These are phyloP conservation scores for Pisolithus orientalis DNA, from an alignment of 768 basidiomycete genomes.

Conservation along the genomic window DNA sequence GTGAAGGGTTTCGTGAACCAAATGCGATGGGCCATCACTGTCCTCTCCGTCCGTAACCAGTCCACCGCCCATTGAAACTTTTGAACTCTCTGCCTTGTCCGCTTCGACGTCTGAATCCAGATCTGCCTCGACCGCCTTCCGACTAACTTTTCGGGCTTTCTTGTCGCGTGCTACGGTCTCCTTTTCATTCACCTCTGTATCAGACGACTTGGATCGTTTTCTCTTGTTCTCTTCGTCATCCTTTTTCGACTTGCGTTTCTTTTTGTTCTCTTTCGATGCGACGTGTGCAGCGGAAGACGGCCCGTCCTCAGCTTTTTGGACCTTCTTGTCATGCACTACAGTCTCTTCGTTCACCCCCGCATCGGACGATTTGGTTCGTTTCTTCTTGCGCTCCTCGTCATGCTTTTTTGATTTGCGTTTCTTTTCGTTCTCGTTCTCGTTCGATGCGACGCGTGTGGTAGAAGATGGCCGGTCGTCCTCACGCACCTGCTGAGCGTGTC, in stretches of 20 bases:
- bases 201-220: slow-evolving; percentile 15
- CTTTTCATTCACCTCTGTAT: slow-evolving; percentile 7
- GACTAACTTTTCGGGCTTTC: slow-evolving; percentile 9
- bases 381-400: slow-evolving; percentile 10
- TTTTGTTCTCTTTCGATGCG: background rate
- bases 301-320: slow-evolving; percentile 4
- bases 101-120: background rate
- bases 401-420: slow-evolving; percentile 10
- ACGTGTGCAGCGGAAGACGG: slow-evolving; percentile 1
- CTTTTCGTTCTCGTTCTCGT: slow-evolving; percentile 2
- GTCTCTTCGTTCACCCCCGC: slow-evolving; percentile 10
- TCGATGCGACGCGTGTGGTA: background rate
- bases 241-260: slow-evolving; percentile 10
- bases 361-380: slow-evolving; percentile 12
- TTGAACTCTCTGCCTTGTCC: slow-evolving; percentile 1
- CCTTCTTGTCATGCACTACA: slow-evolving; percentile 17
- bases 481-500: slow-evolving; percentile 6
- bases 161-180: slow-evolving; percentile 18
- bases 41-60: slow-evolving; percentile 31
- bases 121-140: slow-evolving; percentile 1
- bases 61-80: slow-evolving; percentile 9
- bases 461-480: slow-evolving; percentile 1
- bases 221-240: slow-evolving; percentile 9
- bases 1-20: slow-evolving; percentile 62
- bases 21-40: slow-evolving; percentile 26